Evolutionary conservation across 2,329 filamentous ascomycete species (phyloP), one percentile per base, ranked within the genome.

Genomic region (Triangularia verruculosa): DNA sequence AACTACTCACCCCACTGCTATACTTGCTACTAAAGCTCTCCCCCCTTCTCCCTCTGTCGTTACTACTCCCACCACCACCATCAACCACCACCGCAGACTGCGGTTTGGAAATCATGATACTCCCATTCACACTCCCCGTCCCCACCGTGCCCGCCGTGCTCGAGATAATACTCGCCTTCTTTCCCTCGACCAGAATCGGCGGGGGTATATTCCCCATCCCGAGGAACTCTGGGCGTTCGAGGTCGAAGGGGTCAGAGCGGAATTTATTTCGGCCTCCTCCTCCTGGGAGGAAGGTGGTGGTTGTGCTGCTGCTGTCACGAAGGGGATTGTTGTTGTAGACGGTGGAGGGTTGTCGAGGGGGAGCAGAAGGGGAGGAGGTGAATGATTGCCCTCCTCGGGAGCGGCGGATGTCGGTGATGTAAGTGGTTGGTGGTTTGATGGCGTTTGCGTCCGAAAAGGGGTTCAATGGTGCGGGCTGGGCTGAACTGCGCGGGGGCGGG

Each of bases 241-340:
- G 78, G 68, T 89, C 86, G 70, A 89, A 89, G 1, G 85, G 86
- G 67, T 89, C 86, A 1, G 85, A 87, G 53, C 85, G 83, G 72
- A 86, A 85, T 70, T 85, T 86, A 69, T 82, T 82, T n/a, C n/a
- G n/a, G n/a, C n/a, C n/a, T n/a, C n/a, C 39, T 20, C 15, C 39
- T 17, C 6, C n/a, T n/a, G n/a, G n/a, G n/a, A 17, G 39, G 39
- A 47, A 20, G 39, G 39, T 47, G 4, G 61, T 82, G 28, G 58
- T 43, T 20, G 64, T 62, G n/a, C 59, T 17, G n/a, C n/a, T 47
- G 39, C n/a, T 47, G 39, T 47, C 39, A 0, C 39, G n/a, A 3
- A 47, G 17, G 43, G 79, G 77, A 13, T 12, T 12, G 30, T 12
- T 12, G 68, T 79, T 80, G 43, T 51, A 51, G 22, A 51, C 22